Base-by-base conservation (phyloP, 140 eudicot genomes). In the Senecio squalidus region DNA sequence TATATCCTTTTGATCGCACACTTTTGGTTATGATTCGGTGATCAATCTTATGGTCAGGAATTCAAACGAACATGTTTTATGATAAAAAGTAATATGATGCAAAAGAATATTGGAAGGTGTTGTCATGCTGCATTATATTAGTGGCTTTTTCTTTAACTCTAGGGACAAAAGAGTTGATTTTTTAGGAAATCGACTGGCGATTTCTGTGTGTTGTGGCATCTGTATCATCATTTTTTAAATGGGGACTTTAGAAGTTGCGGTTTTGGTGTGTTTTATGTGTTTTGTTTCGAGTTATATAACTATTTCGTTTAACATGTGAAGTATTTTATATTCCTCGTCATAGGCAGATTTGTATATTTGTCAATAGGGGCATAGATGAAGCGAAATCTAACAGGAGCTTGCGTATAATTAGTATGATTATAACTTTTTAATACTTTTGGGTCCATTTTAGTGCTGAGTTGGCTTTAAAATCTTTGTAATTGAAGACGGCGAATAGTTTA, bases 51-150 rank as follows among this genome's bases (percentile, higher is more conserved):
- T 4, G 54, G 54, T 20, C 61, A 69, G 39, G 55, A 69, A 50
- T 27, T 50, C 10, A 60, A 69, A 69, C 50, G 47, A 60, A 27
- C 36, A 21, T 25, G 46, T 60, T n/a, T 38, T 59, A 21, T 34
- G 46, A 48, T 33, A 30, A 46, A n/a, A 33, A 57, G 3, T 33
- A 30, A 33, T 2, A 58, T 50, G 55, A 26, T 60, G 61, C 55
- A 60, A n/a, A 70, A 61, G 63, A 29, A 61, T 50, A 17, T 69
- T 49, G 55, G 47, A 40, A 38, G 55, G 13, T 36, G 34, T 59
- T 69, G 75, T 69, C 69, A 50, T 50, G 4, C 41, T 38, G 62
- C 75, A 69, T 50, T 69, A 57, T 16, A 61, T 10, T 14, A 70
- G 76, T 61, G 64, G 68, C 56, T 58, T 60, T 10, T 28, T 17